These are phyloP conservation scores for Neurospora terricola DNA, from an alignment of 495 filamentous ascomycete genomes.

Conservation along the genomic window DNA sequence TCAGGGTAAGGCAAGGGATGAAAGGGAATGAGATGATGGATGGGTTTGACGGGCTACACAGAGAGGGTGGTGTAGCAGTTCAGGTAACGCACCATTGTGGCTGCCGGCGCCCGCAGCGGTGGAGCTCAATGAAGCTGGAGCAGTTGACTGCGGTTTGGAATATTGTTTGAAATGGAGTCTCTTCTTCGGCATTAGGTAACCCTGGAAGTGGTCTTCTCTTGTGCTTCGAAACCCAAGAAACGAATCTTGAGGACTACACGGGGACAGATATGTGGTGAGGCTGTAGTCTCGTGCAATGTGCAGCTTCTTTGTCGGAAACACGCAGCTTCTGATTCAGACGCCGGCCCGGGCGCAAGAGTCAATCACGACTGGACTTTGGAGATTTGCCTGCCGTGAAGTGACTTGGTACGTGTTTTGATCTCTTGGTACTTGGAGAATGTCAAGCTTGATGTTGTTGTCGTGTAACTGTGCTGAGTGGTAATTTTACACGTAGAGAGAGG, in stretches of 20 bases:
- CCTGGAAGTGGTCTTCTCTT: not conserved
- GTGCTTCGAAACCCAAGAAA: not conserved
- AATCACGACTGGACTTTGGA: not conserved
- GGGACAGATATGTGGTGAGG: not conserved
- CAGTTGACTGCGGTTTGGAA: conserved; percentile 43
- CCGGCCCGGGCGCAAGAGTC: not conserved
- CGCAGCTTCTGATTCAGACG: not conserved
- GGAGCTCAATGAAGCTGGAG: conserved; percentile 33
- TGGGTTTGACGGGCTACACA: not conserved
- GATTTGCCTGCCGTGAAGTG: not conserved
- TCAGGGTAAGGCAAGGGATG: not conserved
- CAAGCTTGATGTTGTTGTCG: not conserved
- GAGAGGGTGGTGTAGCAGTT: not conserved
- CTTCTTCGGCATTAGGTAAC: conserved; percentile 44
- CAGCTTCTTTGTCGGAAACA: not conserved
- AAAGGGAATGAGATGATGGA: not conserved
- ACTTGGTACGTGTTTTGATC: not conserved
- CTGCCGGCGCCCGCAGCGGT: conserved; percentile 9
- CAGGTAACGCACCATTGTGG: conserved; percentile 12
- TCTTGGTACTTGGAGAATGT: not conserved
- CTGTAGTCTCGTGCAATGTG: not conserved
- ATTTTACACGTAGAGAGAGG: not conserved
- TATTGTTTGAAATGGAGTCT: conserved; percentile 33
- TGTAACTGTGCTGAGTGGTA: not conserved
- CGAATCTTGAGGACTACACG: not conserved